Conservation (phyloP, 768 basidiomycete genomes). For the Agrocybe chaxingu region DNA sequence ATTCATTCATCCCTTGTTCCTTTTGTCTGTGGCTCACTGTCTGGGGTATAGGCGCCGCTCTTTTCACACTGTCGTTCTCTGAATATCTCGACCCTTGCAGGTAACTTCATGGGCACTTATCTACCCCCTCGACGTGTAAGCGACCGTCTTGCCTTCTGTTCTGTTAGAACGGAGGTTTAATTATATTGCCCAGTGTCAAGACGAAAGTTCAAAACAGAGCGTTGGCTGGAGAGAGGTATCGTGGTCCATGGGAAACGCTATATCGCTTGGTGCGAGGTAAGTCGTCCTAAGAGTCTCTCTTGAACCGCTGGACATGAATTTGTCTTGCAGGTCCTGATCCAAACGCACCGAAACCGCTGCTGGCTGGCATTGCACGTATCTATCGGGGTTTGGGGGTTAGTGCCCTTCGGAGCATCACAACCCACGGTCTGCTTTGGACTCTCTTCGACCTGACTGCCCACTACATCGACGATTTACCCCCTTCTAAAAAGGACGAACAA, state of each 20-base stretch:
- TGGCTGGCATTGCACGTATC: conserved; percentile 76
- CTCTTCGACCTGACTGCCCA: conserved; percentile 78
- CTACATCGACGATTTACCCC: conserved; percentile 63
- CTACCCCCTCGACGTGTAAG: conserved; percentile 92
- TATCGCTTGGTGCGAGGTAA: conserved; percentile 77
- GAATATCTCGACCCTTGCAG: conserved; percentile 23
- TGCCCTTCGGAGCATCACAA: conserved; percentile 87
- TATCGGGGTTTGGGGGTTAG: conserved; percentile 96
- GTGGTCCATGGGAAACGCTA: conserved; percentile 72
- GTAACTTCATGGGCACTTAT: conserved; percentile 85
- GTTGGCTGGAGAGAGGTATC: conserved; percentile 72
- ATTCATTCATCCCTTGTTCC: conserved; percentile 78
- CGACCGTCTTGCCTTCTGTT: conserved; percentile 7
- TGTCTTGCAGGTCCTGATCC: conserved; percentile 67
- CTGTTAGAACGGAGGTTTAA: not conserved
- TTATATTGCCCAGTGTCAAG: conserved; percentile 59
- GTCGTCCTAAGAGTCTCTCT: conserved; percentile 2
- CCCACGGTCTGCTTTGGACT: conserved; percentile 93
- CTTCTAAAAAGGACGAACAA: conserved; percentile 19
- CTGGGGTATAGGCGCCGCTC: conserved; percentile 55
- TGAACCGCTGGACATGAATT: conserved; percentile 1
- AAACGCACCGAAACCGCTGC: conserved; percentile 67
- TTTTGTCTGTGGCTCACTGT: conserved; percentile 86
- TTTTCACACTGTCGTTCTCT: conserved; percentile 32
- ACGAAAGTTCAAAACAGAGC: conserved; percentile 95